Evolutionary conservation across 108 stramenopile species (phyloP).

Genomic region (Skeletonema marinoi): DNA sequence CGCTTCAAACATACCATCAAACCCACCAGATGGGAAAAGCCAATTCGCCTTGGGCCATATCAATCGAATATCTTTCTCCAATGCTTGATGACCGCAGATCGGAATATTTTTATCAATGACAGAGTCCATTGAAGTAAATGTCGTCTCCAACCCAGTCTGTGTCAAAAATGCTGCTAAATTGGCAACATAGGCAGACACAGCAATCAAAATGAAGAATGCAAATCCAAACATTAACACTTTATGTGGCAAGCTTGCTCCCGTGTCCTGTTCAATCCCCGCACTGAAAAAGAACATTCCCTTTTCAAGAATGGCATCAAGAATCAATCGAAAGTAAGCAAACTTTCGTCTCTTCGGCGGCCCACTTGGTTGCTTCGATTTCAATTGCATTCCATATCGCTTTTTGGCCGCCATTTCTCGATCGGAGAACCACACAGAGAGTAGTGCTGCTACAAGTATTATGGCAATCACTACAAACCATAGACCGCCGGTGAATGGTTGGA

Average conservation of each 20-base stretch:
- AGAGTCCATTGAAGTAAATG: too few species aligned
- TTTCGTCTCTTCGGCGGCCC: neutral
- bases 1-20: constrained; percentile 5
- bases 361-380: neutral
- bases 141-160: neutral
- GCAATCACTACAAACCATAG: too few species aligned
- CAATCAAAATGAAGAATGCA: constrained; percentile 30
- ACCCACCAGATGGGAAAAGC: constrained; percentile 3
- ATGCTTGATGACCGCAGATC: constrained; percentile 30
- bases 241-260: constrained; percentile 2
- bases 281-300: constrained; percentile 22
- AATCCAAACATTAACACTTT: constrained; percentile 30
- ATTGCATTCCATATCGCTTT: neutral
- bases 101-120: neutral
- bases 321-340: neutral
- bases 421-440: neutral
- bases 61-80: constrained; percentile 11
- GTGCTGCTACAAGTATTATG: too few species aligned
- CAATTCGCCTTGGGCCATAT: constrained; percentile 22
- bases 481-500: too few species aligned
- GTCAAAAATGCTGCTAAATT: constrained; percentile 30
- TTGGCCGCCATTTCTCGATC: constrained; percentile 3
- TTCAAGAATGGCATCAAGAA: neutral
- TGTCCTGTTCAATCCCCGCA: constrained; percentile 23
- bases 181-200: constrained; percentile 23